phyloP scores from a whole-genome alignment of 805 yeast genomes.

The Spathaspora girioi region DNA sequence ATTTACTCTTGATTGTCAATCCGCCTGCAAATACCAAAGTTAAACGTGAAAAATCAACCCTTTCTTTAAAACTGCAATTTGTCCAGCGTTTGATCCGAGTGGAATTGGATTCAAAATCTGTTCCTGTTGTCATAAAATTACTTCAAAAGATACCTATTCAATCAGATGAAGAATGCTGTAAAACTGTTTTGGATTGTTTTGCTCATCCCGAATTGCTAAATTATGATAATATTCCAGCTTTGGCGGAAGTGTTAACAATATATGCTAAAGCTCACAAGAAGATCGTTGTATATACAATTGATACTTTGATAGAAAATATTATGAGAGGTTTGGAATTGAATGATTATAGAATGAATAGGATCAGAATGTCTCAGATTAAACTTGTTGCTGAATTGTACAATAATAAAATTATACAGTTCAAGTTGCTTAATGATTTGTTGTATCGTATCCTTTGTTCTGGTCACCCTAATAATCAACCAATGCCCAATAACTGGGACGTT shows the following conservation, averaged over 20 bases:
- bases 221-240: slow-evolving; percentile 48
- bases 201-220: slow-evolving; percentile 58
- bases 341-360: slow-evolving; percentile 55
- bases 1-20: slow-evolving; percentile 49
- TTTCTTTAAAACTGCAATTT: slow-evolving; percentile 35
- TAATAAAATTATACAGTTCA: slow-evolving; percentile 41
- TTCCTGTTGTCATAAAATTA: slow-evolving; percentile 15
- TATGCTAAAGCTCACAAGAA: slow-evolving; percentile 29
- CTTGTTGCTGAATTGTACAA: slow-evolving; percentile 59
- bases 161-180: slow-evolving; percentile 32
- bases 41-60: slow-evolving; percentile 5
- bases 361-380: slow-evolving; percentile 56
- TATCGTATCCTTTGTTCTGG: slow-evolving; percentile 63
- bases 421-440: slow-evolving; percentile 47
- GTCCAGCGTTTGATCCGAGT: slow-evolving; percentile 41
- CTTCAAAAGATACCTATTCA: slow-evolving; percentile 47
- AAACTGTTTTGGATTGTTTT: slow-evolving; percentile 38
- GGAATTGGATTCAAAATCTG: slow-evolving; percentile 42
- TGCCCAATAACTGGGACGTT: slow-evolving; percentile 46
- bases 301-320: slow-evolving; percentile 61
- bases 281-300: slow-evolving; percentile 49
- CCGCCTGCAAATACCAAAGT: slow-evolving; percentile 46
- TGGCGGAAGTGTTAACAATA: slow-evolving; percentile 45
- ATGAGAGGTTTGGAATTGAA: slow-evolving; percentile 63
- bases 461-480: slow-evolving; percentile 50